Base-by-base conservation (phyloP, 192 early-diverging fungal genomes). In the Physocladia obscura region DNA sequence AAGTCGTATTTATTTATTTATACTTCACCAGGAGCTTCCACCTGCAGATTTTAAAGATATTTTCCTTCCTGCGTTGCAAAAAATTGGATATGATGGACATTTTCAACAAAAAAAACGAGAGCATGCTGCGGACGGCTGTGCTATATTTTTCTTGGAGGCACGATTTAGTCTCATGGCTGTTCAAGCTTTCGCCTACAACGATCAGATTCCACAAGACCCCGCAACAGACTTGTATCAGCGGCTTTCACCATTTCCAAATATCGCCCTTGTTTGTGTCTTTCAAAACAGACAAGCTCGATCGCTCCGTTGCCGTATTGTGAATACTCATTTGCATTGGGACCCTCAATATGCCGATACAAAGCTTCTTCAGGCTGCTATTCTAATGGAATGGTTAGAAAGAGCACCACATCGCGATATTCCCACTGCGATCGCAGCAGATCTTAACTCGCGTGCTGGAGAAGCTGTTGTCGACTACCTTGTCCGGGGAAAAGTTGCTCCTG, bases 301-400 rank as follows among this genome's bases (percentile, higher is more conserved):
- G 4, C 49, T 73, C 11, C 64, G 78, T 2, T 59, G 82, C 39
- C 55, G 77, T 13, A 73, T 83, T 37, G 81, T 79, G 4, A 83
- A 84, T 50, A 83, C 81, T 0, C 81, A 83, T 59, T 62, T 83
- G 61, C 80, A 83, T 60, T 81, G 80, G 81, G 77, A 83, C 49
- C 81, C 81, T 0, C 52, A 31, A 19, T 61, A 55, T 48, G 75
- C 69, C 62, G 69, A 81, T 36, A 77, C 77, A 8, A 82, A 82
- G 71, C 57, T 83, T 2, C 57, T 83, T 22, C 81, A 83, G 60
- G 77, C 81, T 5, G 68, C 69, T 2, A 57, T 79, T 22, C 57
- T 83, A 30, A 79, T 83, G 77, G 77, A 79, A 57, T 81, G 74
- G 75, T 56, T 81, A n/a, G 69, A 76, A 49, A 52, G 61, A 19